Conservation (phyloP, 805 yeast species). For the Scheffersomyces coipomensis region DNA sequence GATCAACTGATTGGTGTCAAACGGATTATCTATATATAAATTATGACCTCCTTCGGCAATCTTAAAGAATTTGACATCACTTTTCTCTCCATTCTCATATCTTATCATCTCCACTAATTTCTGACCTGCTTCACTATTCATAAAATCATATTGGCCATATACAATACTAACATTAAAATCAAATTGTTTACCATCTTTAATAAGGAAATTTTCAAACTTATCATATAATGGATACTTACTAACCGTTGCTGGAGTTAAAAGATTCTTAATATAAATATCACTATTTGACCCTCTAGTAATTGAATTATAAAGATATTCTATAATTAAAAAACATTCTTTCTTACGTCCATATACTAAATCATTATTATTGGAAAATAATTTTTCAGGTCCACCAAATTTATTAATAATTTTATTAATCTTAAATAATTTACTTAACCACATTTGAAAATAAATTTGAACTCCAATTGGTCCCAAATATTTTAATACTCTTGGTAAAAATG, state of each 20-base stretch:
- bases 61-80: constrained; percentile 18
- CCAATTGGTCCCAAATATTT: constrained; percentile 45
- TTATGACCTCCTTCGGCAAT: constrained; percentile 43
- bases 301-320: constrained; percentile 42
- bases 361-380: constrained; percentile 20
- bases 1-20: constrained; percentile 34
- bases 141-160: constrained; percentile 76
- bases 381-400: constrained; percentile 28
- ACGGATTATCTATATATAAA: constrained; percentile 44
- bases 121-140: constrained; percentile 58
- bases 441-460: constrained; percentile 29
- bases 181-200: constrained; percentile 11
- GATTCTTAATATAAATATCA: constrained; percentile 44
- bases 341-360: constrained; percentile 39
- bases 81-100: constrained; percentile 4
- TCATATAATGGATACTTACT: constrained; percentile 69
- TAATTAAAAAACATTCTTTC: constrained; percentile 31
- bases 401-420: constrained; percentile 36
- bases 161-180: constrained; percentile 42
- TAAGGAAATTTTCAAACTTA: constrained; percentile 37
- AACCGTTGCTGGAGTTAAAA: constrained; percentile 56
- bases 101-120: constrained; percentile 23
- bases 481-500: constrained; percentile 48
- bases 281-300: constrained; percentile 37
- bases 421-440: constrained; percentile 41